Conservation (phyloP, 345 rosid species). For the Populus pruinosa region DNA sequence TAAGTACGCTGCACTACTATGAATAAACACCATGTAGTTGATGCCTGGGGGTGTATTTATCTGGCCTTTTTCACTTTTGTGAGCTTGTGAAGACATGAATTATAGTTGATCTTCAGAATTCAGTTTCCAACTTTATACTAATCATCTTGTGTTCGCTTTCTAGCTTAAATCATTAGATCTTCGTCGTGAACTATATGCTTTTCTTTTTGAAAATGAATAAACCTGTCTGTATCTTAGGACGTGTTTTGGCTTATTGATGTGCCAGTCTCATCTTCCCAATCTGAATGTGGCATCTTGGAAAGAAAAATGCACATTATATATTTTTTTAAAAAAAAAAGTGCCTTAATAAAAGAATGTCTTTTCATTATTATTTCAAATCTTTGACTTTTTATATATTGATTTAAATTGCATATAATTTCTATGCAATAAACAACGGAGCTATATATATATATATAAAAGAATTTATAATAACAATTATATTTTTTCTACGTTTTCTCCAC, state of each 20-base stretch:
- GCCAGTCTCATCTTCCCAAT: background rate
- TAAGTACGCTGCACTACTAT: background rate
- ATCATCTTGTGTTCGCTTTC: background rate
- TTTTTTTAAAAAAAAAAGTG: too few relatives aligned
- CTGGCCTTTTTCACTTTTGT: background rate
- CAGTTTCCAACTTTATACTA: background rate
- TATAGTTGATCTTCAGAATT: background rate
- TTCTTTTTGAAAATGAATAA: background rate
- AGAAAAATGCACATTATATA: background rate
- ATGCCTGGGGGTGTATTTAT: background rate
- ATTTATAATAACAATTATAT: too few relatives aligned
- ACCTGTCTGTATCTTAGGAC: too few relatives aligned
- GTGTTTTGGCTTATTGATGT: background rate
- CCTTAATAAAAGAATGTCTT: too few relatives aligned
- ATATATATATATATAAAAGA: too few relatives aligned
- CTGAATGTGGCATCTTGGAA: background rate
- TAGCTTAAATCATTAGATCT: background rate
- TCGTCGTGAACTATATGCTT: background rate
- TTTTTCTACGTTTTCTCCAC: too few relatives aligned
- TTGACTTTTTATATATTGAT: too few relatives aligned
- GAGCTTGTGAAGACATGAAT: background rate
- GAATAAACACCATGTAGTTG: conserved; percentile 8
- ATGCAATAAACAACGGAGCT: too few relatives aligned
- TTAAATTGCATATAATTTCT: too few relatives aligned
- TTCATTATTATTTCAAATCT: too few relatives aligned